phyloP scores from a whole-genome alignment of 2,329 filamentous ascomycete genomes.

The Aureobasidium pullulans region DNA sequence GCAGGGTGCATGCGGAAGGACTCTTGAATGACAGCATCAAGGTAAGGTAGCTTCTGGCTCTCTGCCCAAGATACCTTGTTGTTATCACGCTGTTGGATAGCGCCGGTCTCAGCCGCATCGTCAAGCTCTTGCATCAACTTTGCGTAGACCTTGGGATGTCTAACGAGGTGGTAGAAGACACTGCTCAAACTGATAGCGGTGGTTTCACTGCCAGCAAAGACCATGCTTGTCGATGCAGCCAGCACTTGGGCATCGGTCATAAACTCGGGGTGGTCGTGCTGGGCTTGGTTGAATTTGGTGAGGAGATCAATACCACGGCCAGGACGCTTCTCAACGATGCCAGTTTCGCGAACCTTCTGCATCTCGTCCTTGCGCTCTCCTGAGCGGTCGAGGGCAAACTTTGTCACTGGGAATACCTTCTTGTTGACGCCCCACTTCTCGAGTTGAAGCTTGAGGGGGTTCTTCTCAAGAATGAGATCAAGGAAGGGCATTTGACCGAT shows the following conservation, averaged over 20 bases:
- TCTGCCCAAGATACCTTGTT: constrained; percentile 63
- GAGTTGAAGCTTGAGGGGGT: constrained; percentile 62
- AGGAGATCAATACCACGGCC: constrained; percentile 52
- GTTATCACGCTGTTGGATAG: constrained; percentile 36
- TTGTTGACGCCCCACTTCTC: constrained; percentile 61
- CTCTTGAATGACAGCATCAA: constrained; percentile 73
- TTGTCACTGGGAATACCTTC: constrained; percentile 63
- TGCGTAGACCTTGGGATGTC: constrained; percentile 49
- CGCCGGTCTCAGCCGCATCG: constrained; percentile 45
- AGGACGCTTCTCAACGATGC: constrained; percentile 27
- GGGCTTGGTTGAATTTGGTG: constrained; percentile 64
- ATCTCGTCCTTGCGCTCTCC: constrained; percentile 54
- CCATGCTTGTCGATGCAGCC: constrained; percentile 64
- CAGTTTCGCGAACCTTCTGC: constrained; percentile 39
- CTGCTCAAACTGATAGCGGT: constrained; percentile 66
- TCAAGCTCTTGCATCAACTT: constrained; percentile 58
- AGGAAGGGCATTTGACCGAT: constrained; percentile 69
- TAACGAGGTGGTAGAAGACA: constrained; percentile 68
- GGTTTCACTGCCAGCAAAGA: constrained; percentile 68
- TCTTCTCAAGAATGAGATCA: constrained; percentile 64
- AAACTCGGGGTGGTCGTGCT: constrained; percentile 59
- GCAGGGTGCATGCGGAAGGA: constrained; percentile 70
- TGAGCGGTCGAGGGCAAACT: constrained; percentile 63
- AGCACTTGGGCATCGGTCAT: constrained; percentile 64
- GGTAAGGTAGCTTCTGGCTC: constrained; percentile 62